Evolutionary conservation across 768 basidiomycete genomes (phyloP), one percentile per base, ranked within the genome.

Genomic region (Chalciporus chontae): DNA sequence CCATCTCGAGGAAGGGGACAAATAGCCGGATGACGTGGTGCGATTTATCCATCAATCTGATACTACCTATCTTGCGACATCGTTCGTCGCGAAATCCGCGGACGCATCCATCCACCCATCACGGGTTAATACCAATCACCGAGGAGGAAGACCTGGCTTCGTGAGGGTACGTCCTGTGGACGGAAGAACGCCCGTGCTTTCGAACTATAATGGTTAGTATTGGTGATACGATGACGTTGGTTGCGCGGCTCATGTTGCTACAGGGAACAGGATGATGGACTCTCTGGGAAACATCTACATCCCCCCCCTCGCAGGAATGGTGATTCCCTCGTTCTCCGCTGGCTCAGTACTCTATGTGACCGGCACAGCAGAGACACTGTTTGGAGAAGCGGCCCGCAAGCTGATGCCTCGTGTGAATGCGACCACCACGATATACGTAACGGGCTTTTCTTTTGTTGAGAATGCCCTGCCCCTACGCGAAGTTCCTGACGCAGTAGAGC

Each of bases 221-320:
- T 39, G 17, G 26, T 13, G 19, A 7, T 39, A 39, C 53, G 26
- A 18, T 27, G 3, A 19, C 45, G 21, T 47, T 40, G 52, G 46
- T 26, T n/a, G 27, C 7, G 24, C 9, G 3, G 7, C 26, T 54
- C 34, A 54, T 3, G 17, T 21, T 36, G 5, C 14, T 39, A 2
- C 39, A 82, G 82, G 83, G 1, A 85, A 85, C 57, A 73, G 81
- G 3, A 66, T 82, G 45, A 75, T 85, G 76, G 81, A 78, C 17
- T 81, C 82, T 14, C 64, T 85, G 11, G 83, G 83, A 2, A 83
- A 85, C 51, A 77, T 84, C 26, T 77, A 80, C 52, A 71, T 73
- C 18, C 81, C 78, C 0, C 78, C 79, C 4, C 59, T 79, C 2
- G 83, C 83, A 4, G 77, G 76, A 1, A 68, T 84, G 13, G 78